Evolutionary conservation across 1,284 basidiomycete genomes (phyloP).

Genomic region (Cutaneotrichosporon sp.): DNA sequence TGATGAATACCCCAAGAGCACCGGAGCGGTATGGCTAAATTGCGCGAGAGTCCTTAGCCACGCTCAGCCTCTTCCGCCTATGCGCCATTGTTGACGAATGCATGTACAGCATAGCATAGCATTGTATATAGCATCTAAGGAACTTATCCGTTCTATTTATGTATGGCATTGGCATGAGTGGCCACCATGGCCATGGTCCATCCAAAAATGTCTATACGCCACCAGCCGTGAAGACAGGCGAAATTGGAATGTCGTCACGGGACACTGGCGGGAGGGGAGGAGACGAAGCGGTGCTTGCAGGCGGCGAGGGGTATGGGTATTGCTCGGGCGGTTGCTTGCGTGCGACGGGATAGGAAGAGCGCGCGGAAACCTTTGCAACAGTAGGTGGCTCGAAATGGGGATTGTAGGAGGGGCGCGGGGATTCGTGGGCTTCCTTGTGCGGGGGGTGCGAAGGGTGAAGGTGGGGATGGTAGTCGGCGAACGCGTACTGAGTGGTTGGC

Average conservation of each 20-base stretch:
- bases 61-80: too few relatives aligned
- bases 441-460: not conserved
- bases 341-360: slow-evolving; percentile 3
- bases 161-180: not conserved
- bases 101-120: slow-evolving; percentile 2
- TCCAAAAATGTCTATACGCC: not conserved
- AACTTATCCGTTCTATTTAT: not conserved
- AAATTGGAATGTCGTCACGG: not conserved
- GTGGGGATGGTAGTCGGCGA: not conserved
- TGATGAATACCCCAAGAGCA: too few relatives aligned
- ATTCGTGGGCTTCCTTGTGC: slow-evolving; percentile 24
- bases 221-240: not conserved
- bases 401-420: slow-evolving; percentile 35
- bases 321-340: slow-evolving; percentile 5
- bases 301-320: slow-evolving; percentile 44
- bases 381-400: slow-evolving; percentile 16
- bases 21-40: too few relatives aligned
- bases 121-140: not conserved
- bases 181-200: not conserved
- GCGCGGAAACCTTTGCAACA: slow-evolving; percentile 31
- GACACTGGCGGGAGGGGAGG: slow-evolving; percentile 21
- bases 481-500: not conserved
- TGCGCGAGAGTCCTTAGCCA: too few relatives aligned
- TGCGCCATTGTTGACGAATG: not conserved
- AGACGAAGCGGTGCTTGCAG: slow-evolving; percentile 33